Percentiles rank a stretch among this genome's conserved stretches.
These are phyloP conservation scores for Cutaneotrichosporon sp. DNA, from an alignment of 1,284 basidiomycete genomes.

Conservation along the genomic window DNA sequence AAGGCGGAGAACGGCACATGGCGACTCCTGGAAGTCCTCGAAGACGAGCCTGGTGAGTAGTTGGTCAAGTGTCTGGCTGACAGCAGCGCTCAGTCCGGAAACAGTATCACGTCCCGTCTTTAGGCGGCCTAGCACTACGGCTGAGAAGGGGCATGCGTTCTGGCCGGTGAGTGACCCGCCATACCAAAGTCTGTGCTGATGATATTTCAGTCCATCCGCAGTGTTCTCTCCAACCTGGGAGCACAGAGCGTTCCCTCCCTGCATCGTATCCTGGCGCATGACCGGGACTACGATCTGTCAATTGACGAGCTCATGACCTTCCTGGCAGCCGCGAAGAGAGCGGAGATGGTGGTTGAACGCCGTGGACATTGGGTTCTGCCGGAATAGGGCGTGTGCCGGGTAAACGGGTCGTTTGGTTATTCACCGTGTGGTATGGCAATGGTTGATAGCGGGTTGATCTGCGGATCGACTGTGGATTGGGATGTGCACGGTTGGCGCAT, in stretches of 20 bases:
- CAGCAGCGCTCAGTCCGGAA: no score
- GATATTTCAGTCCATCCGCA: conserved; percentile 28
- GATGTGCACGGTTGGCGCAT: no score
- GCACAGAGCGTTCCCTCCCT: conserved; percentile 66
- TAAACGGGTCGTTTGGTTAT: background rate
- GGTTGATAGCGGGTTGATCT: background rate
- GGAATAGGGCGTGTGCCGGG: background rate
- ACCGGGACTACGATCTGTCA: conserved; percentile 69
- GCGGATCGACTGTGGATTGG: no score
- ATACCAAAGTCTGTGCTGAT: background rate
- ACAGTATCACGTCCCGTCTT: no score
- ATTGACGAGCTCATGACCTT: conserved; percentile 68
- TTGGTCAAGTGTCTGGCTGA: no score
- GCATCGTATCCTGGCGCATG: conserved; percentile 72
- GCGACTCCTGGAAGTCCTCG: conserved; percentile 11
- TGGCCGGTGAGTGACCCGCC: conserved; percentile 60
- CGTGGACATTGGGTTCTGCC: conserved; percentile 61
- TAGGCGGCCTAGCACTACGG: no score
- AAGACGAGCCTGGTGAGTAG: conserved; percentile 6
- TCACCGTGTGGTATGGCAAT: background rate
- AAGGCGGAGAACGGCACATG: conserved; percentile 10
- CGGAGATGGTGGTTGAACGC: conserved; percentile 62
- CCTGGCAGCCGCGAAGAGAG: conserved; percentile 69
- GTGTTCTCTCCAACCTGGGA: conserved; percentile 78
- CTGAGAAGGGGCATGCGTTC: conserved; percentile 51